phyloP scores from a whole-genome alignment of 2,329 filamentous ascomycete genomes.

The Cercospora zeina region DNA sequence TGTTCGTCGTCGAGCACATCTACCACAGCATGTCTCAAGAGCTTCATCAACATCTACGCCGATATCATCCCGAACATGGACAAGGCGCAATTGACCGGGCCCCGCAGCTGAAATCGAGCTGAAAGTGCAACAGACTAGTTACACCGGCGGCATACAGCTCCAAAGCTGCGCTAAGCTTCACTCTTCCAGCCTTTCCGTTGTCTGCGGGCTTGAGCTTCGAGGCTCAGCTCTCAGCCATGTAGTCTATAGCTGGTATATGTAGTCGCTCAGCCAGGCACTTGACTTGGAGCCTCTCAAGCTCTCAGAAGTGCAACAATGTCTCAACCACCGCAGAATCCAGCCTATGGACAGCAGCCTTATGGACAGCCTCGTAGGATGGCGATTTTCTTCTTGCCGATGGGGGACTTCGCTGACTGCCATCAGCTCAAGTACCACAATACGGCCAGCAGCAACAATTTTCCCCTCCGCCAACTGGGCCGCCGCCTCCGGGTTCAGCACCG shows the following conservation, averaged over 20 bases:
- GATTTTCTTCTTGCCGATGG: not conserved
- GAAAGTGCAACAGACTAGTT: not conserved
- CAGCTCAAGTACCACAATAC: slow-evolving; percentile 28
- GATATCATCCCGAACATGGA: slow-evolving; percentile 32
- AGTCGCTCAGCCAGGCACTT: not conserved
- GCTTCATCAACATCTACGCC: slow-evolving; percentile 32
- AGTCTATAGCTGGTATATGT: not conserved
- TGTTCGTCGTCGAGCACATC: slow-evolving; percentile 31
- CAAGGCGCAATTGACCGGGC: slow-evolving; percentile 12
- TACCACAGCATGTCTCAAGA: slow-evolving; percentile 33
- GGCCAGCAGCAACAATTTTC: slow-evolving; percentile 34
- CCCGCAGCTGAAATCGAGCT: not conserved
- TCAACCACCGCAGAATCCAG: not conserved
- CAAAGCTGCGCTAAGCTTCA: not conserved
- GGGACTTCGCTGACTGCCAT: not conserved
- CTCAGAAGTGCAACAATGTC: not conserved
- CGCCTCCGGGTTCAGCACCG: slow-evolving; percentile 29
- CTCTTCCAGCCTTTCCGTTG: not conserved
- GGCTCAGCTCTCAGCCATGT: not conserved
- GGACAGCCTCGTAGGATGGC: not conserved
- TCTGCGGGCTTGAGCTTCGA: not conserved
- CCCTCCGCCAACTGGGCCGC: slow-evolving; percentile 33
- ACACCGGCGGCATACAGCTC: not conserved
- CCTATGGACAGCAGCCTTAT: not conserved
- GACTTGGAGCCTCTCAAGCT: not conserved